phyloP scores from a whole-genome alignment of 345 rosid genomes.

The Linum usitatissimum region DNA sequence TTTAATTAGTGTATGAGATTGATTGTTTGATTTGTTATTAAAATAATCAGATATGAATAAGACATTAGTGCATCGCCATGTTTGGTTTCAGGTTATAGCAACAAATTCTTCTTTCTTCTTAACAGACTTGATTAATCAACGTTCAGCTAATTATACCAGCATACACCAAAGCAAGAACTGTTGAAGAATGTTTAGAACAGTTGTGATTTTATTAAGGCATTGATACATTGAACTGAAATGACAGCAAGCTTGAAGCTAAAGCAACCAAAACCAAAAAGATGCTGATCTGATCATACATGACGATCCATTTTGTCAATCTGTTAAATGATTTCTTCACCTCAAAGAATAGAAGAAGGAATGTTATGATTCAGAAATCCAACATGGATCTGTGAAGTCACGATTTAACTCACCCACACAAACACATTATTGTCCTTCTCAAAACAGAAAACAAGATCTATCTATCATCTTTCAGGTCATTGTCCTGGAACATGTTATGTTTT shows the following conservation, averaged over 20 bases:
- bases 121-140: neutral
- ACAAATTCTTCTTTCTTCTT: neutral
- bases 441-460: neutral
- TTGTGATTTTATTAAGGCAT: too few relatives aligned
- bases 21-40: conserved; percentile 12
- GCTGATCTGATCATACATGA: neutral
- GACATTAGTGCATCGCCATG: neutral
- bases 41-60: neutral
- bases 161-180: neutral
- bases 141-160: too few relatives aligned
- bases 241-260: neutral
- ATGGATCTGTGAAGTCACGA: neutral
- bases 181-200: too few relatives aligned
- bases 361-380: neutral
- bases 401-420: neutral
- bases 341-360: neutral
- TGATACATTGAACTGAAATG: neutral
- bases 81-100: neutral
- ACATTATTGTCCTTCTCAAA: neutral
- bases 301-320: neutral
- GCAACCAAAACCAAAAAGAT: neutral
- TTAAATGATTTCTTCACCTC: neutral
- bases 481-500: conserved; percentile 5
- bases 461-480: conserved; percentile 11
- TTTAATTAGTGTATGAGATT: conserved; percentile 13